Base-by-base conservation (phyloP, 257 asterid genomes). In the Lantana camara region DNA sequence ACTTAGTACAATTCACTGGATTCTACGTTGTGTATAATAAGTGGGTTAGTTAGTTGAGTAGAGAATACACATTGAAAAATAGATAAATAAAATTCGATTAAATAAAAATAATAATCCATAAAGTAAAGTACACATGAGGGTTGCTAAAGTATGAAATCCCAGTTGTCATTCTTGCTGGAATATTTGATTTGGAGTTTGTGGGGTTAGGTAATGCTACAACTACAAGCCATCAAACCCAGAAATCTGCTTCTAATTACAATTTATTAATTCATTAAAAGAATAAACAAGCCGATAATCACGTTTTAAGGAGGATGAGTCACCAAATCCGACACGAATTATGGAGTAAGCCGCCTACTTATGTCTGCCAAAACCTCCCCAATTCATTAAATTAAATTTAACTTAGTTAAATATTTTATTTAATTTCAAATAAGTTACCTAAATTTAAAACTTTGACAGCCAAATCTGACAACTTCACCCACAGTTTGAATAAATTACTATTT, bases 251-350 rank as follows among this genome's bases (percentile, higher is more conserved):
- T 5, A 7, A 37, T 3, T 60, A 10, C 44, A 11, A 54, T 59
- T 62, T 29, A 49, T 56, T 66, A 38, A 60, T 40, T 73, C 4
- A 17, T 32, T 1, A 5, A 50, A 49, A 46, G 17, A 58, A 66
- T 16, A 58, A 74, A 65, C 71, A 60, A 54, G 71, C 76, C 74
- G 79, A 64, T 64, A 75, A 68, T 75, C 84, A 75, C 81, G 80
- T 79, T 51, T 64, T 8, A 41, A 38, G 51, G 62, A 11, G 60
- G 70, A 37, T 27, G 57, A 48, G 73, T 68, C 47, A 66, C 71
- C 80, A 52, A 74, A 41, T 68, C 73, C 71, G 73, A 68, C 75
- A 3, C 74, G 19, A 44, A 44, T 64, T 64, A 52, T 67, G 80
- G 83, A 79, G 78, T 44, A 79, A 74, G 83, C 68, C 75, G 66